A percentile compares a stretch with the other conserved stretches of the same genome.
Evolutionary conservation across 805 yeast genomes (phyloP).

Genomic region (Myxozyma sirexii): DNA sequence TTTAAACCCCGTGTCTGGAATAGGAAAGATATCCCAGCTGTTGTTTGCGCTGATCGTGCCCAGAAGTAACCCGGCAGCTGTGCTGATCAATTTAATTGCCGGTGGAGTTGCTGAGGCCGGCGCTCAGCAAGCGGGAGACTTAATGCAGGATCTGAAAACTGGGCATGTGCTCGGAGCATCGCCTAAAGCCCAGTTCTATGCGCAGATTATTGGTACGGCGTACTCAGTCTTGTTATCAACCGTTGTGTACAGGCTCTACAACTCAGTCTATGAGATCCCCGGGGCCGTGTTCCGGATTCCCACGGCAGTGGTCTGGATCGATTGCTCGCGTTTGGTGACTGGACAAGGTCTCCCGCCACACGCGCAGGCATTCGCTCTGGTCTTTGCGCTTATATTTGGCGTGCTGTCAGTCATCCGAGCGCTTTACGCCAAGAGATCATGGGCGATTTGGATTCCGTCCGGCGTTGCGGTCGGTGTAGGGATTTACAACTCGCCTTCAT

Average conservation of each 20-base stretch:
- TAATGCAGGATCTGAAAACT: constrained; percentile 96
- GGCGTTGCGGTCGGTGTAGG: constrained; percentile 99
- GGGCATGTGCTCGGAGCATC: constrained; percentile 91
- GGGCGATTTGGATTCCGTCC: constrained; percentile 67
- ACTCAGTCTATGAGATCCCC: constrained; percentile 81
- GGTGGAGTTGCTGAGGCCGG: constrained; percentile 99
- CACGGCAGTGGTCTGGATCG: constrained; percentile 95
- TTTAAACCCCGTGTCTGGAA: constrained; percentile 93
- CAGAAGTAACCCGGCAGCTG: constrained; percentile 71
- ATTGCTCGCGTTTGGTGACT: constrained; percentile 88
- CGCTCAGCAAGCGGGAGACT: constrained; percentile 97
- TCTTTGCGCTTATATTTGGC: constrained; percentile 68
- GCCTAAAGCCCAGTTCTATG: constrained; percentile 86
- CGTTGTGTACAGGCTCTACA: constrained; percentile 79
- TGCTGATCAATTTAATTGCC: constrained; percentile 82
- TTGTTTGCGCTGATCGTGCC: constrained; percentile 84
- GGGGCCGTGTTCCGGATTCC: constrained; percentile 82
- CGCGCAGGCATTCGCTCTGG: constrained; percentile 65
- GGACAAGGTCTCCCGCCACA: constrained; percentile 88
- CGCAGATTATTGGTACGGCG: constrained; percentile 83
- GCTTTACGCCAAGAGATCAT: constrained; percentile 31
- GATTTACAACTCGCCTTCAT: constrained; percentile 89
- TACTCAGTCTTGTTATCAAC: constrained; percentile 83
- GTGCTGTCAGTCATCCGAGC: constrained; percentile 58
- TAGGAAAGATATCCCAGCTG: constrained; percentile 90